Percentiles rank a stretch among this genome's conserved stretches.
phyloP scores from a whole-genome alignment of 2,329 filamentous ascomycete species.

The Diaporthe longicolla region DNA sequence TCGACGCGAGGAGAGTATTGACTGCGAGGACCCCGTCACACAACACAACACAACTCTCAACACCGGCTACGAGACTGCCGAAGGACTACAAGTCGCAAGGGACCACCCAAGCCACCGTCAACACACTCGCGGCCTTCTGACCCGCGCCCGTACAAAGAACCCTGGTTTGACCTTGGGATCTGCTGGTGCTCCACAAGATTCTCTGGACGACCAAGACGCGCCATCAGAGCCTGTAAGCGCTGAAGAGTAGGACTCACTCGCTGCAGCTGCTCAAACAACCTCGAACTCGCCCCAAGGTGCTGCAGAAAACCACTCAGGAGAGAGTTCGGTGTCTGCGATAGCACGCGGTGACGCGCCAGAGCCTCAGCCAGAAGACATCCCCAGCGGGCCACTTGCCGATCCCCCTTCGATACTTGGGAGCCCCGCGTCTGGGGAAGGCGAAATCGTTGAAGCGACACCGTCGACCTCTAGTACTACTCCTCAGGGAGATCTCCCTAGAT shows the following conservation, averaged over 20 bases:
- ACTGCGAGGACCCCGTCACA: background rate
- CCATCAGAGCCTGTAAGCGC: background rate
- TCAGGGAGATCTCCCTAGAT: background rate
- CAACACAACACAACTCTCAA: background rate
- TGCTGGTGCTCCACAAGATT: background rate
- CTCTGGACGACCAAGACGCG: conserved; percentile 5
- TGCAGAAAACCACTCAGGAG: background rate
- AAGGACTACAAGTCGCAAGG: background rate
- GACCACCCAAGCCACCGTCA: background rate
- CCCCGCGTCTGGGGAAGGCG: background rate
- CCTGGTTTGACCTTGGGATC: background rate
- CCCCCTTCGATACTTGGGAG: conserved; percentile 12
- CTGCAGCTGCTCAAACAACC: background rate
- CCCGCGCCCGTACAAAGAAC: background rate
- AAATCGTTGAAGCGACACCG: background rate
- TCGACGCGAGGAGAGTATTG: background rate
- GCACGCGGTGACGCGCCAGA: background rate
- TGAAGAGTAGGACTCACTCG: conserved; percentile 1
- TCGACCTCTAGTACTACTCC: background rate
- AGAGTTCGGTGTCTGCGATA: background rate
- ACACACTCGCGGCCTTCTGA: background rate
- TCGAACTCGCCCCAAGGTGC: background rate
- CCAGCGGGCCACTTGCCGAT: background rate
- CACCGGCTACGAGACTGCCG: background rate
- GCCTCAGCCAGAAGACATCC: background rate